These are phyloP conservation scores for Chaetomium globosum DNA, from an alignment of 2,329 filamentous ascomycete species.

Conservation along the genomic window DNA sequence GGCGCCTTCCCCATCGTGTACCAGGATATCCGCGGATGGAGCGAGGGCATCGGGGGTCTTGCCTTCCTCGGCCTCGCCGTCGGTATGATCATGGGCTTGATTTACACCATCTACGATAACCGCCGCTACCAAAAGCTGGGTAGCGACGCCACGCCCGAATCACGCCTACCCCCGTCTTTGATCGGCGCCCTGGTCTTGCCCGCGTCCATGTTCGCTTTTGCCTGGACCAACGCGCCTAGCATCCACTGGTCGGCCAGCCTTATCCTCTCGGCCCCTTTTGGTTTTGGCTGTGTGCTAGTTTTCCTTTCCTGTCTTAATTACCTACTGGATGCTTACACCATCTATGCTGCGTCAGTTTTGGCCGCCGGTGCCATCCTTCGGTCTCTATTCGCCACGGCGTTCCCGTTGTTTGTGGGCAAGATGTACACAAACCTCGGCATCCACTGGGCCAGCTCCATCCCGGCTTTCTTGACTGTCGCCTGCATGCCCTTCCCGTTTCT, in stretches of 20 bases:
- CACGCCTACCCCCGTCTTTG: slow-evolving; percentile 63
- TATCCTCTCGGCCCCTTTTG: slow-evolving; percentile 46
- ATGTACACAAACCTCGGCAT: slow-evolving; percentile 65
- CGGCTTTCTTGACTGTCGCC: slow-evolving; percentile 71
- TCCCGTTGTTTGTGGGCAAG: slow-evolving; percentile 69
- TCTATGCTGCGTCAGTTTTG: slow-evolving; percentile 75
- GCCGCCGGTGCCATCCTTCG: slow-evolving; percentile 73
- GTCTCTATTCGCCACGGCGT: slow-evolving; percentile 70
- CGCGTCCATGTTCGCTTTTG: slow-evolving; percentile 67
- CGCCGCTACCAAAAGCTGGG: slow-evolving; percentile 52
- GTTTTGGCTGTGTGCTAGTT: slow-evolving; percentile 58
- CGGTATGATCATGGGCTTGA: slow-evolving; percentile 63
- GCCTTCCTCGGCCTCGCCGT: slow-evolving; percentile 71
- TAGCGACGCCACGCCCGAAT: slow-evolving; percentile 61
- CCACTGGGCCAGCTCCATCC: slow-evolving; percentile 74
- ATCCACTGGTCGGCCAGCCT: slow-evolving; percentile 45
- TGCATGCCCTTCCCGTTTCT: slow-evolving; percentile 77
- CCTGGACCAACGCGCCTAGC: slow-evolving; percentile 59
- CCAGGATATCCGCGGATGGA: slow-evolving; percentile 61
- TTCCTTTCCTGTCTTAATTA: slow-evolving; percentile 70
- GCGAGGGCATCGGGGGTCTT: slow-evolving; percentile 60
- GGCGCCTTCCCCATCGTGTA: slow-evolving; percentile 68
- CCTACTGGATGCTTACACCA: slow-evolving; percentile 69
- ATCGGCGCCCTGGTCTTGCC: slow-evolving; percentile 65
- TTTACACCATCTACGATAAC: slow-evolving; percentile 59